A percentile compares a stretch with the other conserved stretches of the same genome.
These are phyloP conservation scores for Talaromyces islandicus DNA, from an alignment of 2,329 filamentous ascomycete genomes.

Conservation along the genomic window DNA sequence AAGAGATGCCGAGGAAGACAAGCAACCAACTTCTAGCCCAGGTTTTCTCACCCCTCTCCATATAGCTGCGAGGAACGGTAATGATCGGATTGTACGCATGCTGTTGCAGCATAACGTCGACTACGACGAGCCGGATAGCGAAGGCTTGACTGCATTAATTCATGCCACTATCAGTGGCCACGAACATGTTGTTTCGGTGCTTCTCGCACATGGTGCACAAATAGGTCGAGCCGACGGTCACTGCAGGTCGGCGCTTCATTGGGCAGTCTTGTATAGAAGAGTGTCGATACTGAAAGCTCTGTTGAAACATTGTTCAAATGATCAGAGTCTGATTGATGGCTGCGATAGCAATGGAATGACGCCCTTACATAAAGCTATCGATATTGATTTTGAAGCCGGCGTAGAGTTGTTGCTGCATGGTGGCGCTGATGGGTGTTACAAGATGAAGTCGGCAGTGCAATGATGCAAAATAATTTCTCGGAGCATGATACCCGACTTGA, in stretches of 20 bases:
- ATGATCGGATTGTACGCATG: conserved; percentile 4
- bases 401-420: conserved; percentile 16
- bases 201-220: neutral
- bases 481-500: no score
- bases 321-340: neutral
- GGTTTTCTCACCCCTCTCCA: neutral
- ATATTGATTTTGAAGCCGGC: conserved; percentile 15
- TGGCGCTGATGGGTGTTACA: conserved; percentile 14
- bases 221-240: neutral
- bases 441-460: neutral
- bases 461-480: no score
- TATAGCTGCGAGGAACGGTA: conserved; percentile 1
- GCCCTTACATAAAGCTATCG: conserved; percentile 20
- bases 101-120: neutral
- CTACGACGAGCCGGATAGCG: conserved; percentile 7
- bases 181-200: neutral
- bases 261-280: neutral
- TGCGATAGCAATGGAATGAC: conserved; percentile 16
- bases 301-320: conserved; percentile 2
- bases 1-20: neutral
- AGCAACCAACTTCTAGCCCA: neutral
- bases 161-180: conserved; percentile 8
- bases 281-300: neutral
- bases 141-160: conserved; percentile 11
- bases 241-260: neutral